Conservation (phyloP, 805 yeast genomes). For the Saccharomycopsis malanga region DNA sequence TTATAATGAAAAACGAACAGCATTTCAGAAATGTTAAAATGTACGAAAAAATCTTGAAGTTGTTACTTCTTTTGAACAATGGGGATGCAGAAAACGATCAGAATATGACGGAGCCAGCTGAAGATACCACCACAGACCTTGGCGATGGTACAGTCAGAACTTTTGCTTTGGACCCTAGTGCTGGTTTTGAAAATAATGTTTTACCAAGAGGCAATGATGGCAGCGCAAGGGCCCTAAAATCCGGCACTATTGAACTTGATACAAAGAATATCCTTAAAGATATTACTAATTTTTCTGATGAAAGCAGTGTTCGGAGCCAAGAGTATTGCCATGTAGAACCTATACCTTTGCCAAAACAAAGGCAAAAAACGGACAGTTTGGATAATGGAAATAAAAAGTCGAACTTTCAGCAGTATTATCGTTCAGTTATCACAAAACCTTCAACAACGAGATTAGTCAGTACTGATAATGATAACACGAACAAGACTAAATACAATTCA, state of each 20-base stretch:
- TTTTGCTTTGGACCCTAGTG: slow-evolving; percentile 14
- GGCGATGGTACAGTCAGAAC: slow-evolving; percentile 20
- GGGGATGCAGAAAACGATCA: slow-evolving; percentile 2
- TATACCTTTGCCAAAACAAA: slow-evolving; percentile 10
- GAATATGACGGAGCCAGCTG: neutral
- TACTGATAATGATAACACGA: slow-evolving; percentile 5
- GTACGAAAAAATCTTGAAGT: slow-evolving; percentile 25
- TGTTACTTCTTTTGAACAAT: slow-evolving; percentile 19
- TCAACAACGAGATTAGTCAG: slow-evolving; percentile 5
- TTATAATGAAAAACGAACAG: slow-evolving; percentile 7
- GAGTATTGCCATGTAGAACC: neutral
- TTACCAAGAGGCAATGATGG: neutral
- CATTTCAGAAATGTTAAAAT: slow-evolving; percentile 9
- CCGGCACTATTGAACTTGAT: neutral
- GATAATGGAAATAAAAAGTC: no score
- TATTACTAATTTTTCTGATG: slow-evolving; percentile 2
- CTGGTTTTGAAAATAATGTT: slow-evolving; percentile 12
- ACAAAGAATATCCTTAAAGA: slow-evolving; percentile 10
- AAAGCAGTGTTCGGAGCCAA: neutral
- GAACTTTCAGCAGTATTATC: slow-evolving; percentile 16
- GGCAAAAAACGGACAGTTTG: no score
- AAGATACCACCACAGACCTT: slow-evolving; percentile 15
- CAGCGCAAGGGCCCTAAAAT: neutral
- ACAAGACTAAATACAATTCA: neutral
- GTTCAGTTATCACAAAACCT: slow-evolving; percentile 11